These are phyloP conservation scores for Fusarium nurragi DNA, from an alignment of 2,329 filamentous ascomycete species.

Conservation along the genomic window DNA sequence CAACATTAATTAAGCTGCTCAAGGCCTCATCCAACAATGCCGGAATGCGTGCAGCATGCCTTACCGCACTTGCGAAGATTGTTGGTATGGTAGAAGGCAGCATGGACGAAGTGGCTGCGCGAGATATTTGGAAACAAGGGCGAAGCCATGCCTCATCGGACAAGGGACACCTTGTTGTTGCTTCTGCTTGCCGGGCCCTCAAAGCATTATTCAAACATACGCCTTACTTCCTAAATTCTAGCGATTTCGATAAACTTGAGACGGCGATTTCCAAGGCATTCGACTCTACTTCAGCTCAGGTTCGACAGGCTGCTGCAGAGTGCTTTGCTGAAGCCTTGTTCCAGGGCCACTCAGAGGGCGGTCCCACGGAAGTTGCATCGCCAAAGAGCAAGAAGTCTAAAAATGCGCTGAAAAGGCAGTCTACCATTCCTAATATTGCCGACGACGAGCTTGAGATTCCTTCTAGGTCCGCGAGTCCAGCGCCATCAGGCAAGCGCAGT, in stretches of 20 bases:
- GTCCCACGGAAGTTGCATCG: constrained; percentile 57
- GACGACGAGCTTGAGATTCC: constrained; percentile 79
- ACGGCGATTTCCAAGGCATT: constrained; percentile 84
- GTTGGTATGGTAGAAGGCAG: constrained; percentile 77
- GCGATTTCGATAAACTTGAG: constrained; percentile 90
- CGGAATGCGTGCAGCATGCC: constrained; percentile 81
- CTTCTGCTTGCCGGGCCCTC: constrained; percentile 81
- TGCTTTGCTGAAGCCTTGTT: constrained; percentile 86
- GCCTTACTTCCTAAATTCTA: constrained; percentile 84
- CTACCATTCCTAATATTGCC: constrained; percentile 67
- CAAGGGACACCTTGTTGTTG: constrained; percentile 83
- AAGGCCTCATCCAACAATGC: constrained; percentile 83
- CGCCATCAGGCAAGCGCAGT: constrained; percentile 72
- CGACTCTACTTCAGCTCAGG: constrained; percentile 77
- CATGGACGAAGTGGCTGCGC: constrained; percentile 84
- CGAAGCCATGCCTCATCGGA: constrained; percentile 80
- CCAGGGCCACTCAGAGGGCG: constrained; percentile 72
- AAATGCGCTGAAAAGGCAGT: constrained; percentile 63
- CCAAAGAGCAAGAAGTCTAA: constrained; percentile 77
- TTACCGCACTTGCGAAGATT: constrained; percentile 79
- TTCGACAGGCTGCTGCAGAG: constrained; percentile 86
- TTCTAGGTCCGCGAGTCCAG: constrained; percentile 76
- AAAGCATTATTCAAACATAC: constrained; percentile 77
- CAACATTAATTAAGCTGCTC: constrained; percentile 77
- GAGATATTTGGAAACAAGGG: constrained; percentile 93